Evolutionary conservation across 2,329 filamentous ascomycete species (phyloP), one percentile per base, ranked within the genome.

Genomic region (Venturia oleaginea): DNA sequence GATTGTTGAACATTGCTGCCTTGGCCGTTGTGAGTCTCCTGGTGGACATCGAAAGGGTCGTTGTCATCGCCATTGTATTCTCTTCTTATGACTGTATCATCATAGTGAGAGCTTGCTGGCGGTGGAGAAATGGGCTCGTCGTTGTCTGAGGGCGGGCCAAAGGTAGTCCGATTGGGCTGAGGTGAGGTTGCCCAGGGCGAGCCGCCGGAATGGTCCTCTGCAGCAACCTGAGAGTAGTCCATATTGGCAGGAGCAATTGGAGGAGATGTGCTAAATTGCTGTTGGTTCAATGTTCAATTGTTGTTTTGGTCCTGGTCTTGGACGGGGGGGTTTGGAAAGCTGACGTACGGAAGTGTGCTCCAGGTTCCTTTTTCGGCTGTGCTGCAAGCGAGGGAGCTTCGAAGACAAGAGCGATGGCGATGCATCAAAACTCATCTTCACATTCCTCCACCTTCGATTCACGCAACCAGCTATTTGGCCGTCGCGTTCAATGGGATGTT

Each of bases 121-220:
- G 76, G 73, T 69, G 76, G 75, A 67, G 75, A 75, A 19, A 13
- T 38, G 15, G 51, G 63, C 40, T 42, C 63, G 19, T 57, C 51
- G 15, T 22, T 34, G 6, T 57, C 51, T 57, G 51, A 34, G n/a
- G 61, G 40, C 42, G 32, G 38, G 46, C 38, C 61, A 77, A 61
- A 79, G 70, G 67, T 78, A 77, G 73, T 71, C 63, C 77, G 79
- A 73, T 74, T 82, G 73, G 74, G 81, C 69, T 79, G 79, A 65
- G 83, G 84, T 62, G 84, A 83, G 17, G 80, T 80, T 13, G 81
- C 86, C 87, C 87, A 90, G 63, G 87, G 87, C 42, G 85, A 87
- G 64, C 78, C 69, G 63, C 81, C 86, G 55, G 83, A 81, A 71
- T 84, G 79, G 64, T 86, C 84, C 70, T 87, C 84, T 68, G 82